Evolutionary conservation across 495 filamentous ascomycete genomes (phyloP), one percentile per base, ranked within the genome.

Genomic region (Aspergillus biplanus): DNA sequence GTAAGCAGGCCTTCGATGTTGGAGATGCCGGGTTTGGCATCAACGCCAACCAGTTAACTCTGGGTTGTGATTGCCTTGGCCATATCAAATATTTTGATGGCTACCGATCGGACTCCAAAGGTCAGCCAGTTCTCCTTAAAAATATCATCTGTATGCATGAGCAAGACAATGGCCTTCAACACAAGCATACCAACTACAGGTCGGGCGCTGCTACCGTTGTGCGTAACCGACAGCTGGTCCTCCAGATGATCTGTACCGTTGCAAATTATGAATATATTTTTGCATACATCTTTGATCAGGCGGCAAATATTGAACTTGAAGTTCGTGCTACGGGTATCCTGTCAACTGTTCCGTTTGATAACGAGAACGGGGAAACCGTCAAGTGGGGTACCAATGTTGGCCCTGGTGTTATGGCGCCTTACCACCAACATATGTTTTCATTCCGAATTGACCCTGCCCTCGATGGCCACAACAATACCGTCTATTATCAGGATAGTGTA

Each of bases 341-440:
- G 18, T 92, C 88, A 49, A 95, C 92, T 0, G 85, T 92, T 44
- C 91, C 93, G 7, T 87, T 96, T 61, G 89, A 92, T 56, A 75
- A 79, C 27, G 66, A 75, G 31, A 73, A 75, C 37, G 74, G 75
- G 1, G 81, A 88, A 16, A 89, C 86, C 16, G 74, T 89, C 59
- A 87, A 81, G 32, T 96, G 89, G 83, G 93, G 93, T 48, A 97
- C 93, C 1, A 83, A 93, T 35, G 91, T 97, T 7, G 89, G 92
- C 62, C 93, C 92, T 0, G 93, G 93, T 0, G 92, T 93, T 8
- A 84, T 97, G 52, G 92, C 83, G 31, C 80, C 86, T 58, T 85
- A 86, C 71, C 93, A 97, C 65, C 93, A 97, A 68, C 93, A 97
- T 76, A 90, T 96, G 73, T 95, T 97, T 77, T 92, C 89, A 3